Conservation (phyloP, 2,329 filamentous ascomycete genomes). For the Trichoderma simmonsii region DNA sequence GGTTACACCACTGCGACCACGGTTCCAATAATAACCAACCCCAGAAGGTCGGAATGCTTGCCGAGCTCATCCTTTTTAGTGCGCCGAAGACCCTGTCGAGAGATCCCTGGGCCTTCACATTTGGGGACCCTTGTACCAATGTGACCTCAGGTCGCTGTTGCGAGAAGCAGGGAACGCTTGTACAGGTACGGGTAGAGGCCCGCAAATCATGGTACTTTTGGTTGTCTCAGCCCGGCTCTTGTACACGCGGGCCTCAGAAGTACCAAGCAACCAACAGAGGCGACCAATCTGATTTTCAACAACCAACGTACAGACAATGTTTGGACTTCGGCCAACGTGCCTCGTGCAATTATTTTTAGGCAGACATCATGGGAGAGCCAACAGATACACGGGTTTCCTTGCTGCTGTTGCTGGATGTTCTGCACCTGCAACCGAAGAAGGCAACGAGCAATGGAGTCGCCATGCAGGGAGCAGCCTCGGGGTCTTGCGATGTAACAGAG, state of each 20-base stretch:
- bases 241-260: neutral
- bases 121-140: conserved; percentile 6
- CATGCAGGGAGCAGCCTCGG: neutral
- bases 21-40: conserved; percentile 20
- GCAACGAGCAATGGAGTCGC: neutral
- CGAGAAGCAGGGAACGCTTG: conserved; percentile 2
- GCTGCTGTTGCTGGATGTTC: neutral
- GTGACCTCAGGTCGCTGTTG: conserved; percentile 1
- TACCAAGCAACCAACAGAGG: conserved; percentile 6
- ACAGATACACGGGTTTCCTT: neutral
- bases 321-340: conserved; percentile 3
- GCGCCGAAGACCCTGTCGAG: conserved; percentile 20
- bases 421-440: neutral
- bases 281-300: neutral
- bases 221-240: conserved; percentile 6
- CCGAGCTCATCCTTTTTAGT: conserved; percentile 20
- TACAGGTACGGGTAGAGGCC: neutral
- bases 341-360: conserved; percentile 9
- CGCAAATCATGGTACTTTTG: conserved; percentile 17
- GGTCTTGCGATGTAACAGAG: neutral
- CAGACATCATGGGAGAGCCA: neutral
- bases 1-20: conserved; percentile 16
- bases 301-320: neutral
- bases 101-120: neutral
- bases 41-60: conserved; percentile 20